These are phyloP conservation scores for Rubus parviflorus DNA, from an alignment of 306 rosid genomes.

Conservation along the genomic window DNA sequence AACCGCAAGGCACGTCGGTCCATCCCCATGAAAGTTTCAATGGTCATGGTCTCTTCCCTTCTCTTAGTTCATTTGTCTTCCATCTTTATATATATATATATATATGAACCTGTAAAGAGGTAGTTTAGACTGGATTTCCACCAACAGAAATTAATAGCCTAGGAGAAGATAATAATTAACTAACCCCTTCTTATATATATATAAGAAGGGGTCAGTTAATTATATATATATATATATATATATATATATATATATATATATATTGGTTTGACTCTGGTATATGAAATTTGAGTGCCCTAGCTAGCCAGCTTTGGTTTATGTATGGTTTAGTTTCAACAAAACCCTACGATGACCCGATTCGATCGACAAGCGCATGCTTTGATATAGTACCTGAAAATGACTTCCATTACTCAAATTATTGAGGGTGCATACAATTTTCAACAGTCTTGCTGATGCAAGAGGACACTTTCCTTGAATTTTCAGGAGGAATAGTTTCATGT, in stretches of 20 bases:
- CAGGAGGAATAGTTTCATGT: not conserved
- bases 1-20: conserved; percentile 7
- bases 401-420: not conserved
- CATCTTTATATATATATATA: not conserved
- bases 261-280: not conserved
- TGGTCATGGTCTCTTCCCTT: not conserved
- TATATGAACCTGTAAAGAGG: not conserved
- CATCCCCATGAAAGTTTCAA: not conserved
- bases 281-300: not conserved
- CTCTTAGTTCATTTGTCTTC: not conserved
- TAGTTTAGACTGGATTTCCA: not conserved
- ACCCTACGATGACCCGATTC: not conserved
- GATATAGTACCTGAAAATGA: conserved; percentile 11
- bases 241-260: not conserved
- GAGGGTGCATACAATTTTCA: not conserved
- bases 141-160: not conserved
- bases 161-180: not conserved
- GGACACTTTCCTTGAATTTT: not conserved
- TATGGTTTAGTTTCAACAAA: not conserved
- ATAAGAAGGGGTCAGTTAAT: no score
- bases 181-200: not conserved
- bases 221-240: not conserved
- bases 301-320: not conserved
- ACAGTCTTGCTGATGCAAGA: conserved; percentile 1
- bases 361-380: conserved; percentile 12